Base-by-base conservation (phyloP, 169 alveolate species). In the Miamiensis avidus region DNA sequence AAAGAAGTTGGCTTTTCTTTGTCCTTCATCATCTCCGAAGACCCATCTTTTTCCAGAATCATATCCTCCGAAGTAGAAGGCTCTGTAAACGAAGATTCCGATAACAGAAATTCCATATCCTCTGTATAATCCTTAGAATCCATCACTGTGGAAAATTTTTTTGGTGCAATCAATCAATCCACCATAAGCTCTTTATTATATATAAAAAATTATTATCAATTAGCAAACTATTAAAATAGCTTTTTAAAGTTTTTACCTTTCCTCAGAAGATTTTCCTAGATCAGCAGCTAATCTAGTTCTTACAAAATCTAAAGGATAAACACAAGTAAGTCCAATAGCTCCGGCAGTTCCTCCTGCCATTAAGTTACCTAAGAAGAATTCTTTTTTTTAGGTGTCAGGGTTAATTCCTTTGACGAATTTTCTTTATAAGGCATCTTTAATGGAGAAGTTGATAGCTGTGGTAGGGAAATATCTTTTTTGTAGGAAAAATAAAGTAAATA, bases 371-470 rank as follows among this genome's bases (percentile, higher is more conserved):
- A 92, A 97, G 90, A 98, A 98, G 91, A 97, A 97, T 88, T 92
- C 89, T 32, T 31, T 29, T 30, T 72, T 72, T 72, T 82, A 27
- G n/a, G 34, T 76, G 27, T 82, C 84, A 6, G 88, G 74, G 34
- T 82, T 78, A 31, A 75, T 31, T 27, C 88, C 88, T 25, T 78
- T 85, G 75, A 83, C 72, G 95, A 98, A 97, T 81, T 92, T 33
- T 90, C 93, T 93, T 93, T 97, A 96, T 91, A 98, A 94, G 87
- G 96, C 93, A 93, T 98, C 99, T 95, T 99, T 99, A 87, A 98
- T 97, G 34, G 99, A 99, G 93, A 99, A 98, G 95, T 98, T 98
- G 88, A 98, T 95, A 74, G 99, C 99, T 92, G 99, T 99, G 0
- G 99, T 97, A 34, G 99, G 99, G 96, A 99, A 98, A 94, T 99